These are phyloP conservation scores for Theobroma cacao DNA, from an alignment of 345 rosid species.

Conservation along the genomic window DNA sequence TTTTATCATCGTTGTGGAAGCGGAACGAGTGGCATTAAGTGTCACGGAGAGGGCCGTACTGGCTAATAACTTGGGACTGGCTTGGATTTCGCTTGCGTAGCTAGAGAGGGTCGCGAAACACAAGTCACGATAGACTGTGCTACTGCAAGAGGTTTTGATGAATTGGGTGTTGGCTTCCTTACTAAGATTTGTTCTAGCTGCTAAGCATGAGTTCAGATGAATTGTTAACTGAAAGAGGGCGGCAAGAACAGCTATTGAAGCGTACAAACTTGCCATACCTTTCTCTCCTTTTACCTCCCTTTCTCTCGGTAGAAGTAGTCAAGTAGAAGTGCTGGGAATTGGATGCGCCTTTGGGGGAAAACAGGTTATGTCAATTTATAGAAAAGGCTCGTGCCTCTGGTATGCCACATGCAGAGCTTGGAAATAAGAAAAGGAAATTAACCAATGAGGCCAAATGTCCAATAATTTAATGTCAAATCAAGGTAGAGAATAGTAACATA, in stretches of 20 bases:
- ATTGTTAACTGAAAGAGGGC: neutral
- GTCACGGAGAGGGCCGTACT: slow-evolving; percentile 39
- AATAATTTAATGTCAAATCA: too few relatives aligned
- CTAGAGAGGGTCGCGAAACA: slow-evolving; percentile 35
- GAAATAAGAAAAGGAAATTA: neutral
- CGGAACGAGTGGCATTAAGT: slow-evolving; percentile 30
- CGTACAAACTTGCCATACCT: neutral
- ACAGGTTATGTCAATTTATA: neutral
- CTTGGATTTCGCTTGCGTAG: slow-evolving; percentile 24
- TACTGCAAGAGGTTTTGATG: slow-evolving; percentile 40
- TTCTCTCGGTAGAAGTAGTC: too few relatives aligned
- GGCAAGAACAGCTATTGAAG: neutral
- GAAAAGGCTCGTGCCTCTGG: neutral
- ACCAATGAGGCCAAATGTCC: neutral
- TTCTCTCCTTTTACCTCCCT: neutral
- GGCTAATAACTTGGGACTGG: slow-evolving; percentile 33
- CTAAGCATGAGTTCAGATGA: slow-evolving; percentile 6
- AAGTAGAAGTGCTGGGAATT: neutral
- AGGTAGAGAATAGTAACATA: too few relatives aligned
- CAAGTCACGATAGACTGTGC: slow-evolving; percentile 32
- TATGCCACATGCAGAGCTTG: neutral
- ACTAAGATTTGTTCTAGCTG: slow-evolving; percentile 13
- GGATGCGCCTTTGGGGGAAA: neutral
- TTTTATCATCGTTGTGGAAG: slow-evolving; percentile 24
- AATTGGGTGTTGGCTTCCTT: slow-evolving; percentile 22